phyloP scores from a whole-genome alignment of 2,329 filamentous ascomycete genomes.

The Pezicula rhizophila region DNA sequence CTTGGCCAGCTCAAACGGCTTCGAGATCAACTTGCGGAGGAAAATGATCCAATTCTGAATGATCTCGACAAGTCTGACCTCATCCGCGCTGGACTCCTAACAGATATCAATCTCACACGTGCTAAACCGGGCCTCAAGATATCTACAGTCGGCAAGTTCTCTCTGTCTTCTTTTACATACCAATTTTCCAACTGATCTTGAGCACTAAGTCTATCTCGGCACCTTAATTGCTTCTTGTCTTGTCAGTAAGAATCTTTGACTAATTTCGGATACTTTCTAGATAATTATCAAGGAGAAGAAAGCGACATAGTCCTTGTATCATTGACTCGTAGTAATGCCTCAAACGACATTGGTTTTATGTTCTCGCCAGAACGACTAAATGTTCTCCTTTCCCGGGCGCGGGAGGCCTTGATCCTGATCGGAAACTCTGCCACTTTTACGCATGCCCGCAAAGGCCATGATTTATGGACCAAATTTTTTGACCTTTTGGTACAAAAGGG shows the following conservation, averaged over 20 bases:
- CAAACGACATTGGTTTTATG: constrained; percentile 67
- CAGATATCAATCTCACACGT: constrained; percentile 42
- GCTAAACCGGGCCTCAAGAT: constrained; percentile 50
- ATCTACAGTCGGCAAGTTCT: constrained; percentile 60
- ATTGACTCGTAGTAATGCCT: constrained; percentile 59
- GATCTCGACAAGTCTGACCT: constrained; percentile 63
- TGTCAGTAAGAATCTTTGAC: too few species aligned
- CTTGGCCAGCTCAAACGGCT: constrained; percentile 61
- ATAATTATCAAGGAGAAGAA: constrained; percentile 77
- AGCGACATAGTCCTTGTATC: constrained; percentile 65
- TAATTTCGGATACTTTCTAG: constrained; percentile 30
- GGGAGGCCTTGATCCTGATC: constrained; percentile 60
- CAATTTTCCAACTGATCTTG: neutral
- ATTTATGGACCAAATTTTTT: constrained; percentile 54
- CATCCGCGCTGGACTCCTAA: constrained; percentile 55
- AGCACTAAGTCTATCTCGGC: constrained; percentile 1
- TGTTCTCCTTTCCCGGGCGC: constrained; percentile 62
- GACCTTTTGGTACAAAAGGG: constrained; percentile 43
- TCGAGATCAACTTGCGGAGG: constrained; percentile 41
- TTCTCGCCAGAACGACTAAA: constrained; percentile 59
- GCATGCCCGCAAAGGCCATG: constrained; percentile 48
- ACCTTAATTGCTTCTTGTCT: neutral
- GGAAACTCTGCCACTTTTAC: constrained; percentile 65
- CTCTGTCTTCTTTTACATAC: neutral
- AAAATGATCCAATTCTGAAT: constrained; percentile 60